phyloP scores from a whole-genome alignment of 2,329 filamentous ascomycete genomes.

The Huntiella bhutanensis region DNA sequence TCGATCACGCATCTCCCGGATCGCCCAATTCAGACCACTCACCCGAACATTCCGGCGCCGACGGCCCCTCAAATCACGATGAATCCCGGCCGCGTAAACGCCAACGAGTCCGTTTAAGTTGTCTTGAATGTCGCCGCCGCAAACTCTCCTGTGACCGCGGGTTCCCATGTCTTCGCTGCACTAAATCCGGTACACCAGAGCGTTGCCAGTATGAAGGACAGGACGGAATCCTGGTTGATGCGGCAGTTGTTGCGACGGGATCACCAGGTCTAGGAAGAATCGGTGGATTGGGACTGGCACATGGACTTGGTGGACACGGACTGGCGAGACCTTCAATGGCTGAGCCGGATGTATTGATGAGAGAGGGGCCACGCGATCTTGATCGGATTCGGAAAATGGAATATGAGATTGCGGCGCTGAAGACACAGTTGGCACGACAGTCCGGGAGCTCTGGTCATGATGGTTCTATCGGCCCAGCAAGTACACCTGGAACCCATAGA shows the following conservation, averaged over 20 bases:
- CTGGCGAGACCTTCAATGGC: constrained; percentile 20
- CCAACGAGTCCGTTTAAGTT: constrained; percentile 39
- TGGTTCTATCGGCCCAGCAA: neutral
- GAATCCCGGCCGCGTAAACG: constrained; percentile 30
- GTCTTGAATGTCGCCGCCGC: constrained; percentile 39
- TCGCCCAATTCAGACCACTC: neutral
- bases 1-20: too few species aligned
- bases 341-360: constrained; percentile 18
- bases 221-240: constrained; percentile 30
- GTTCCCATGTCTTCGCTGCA: constrained; percentile 41
- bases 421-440: constrained; percentile 29
- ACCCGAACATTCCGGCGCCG: neutral
- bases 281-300: constrained; percentile 14
- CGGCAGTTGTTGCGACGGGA: constrained; percentile 19
- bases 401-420: constrained; percentile 38
- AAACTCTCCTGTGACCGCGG: constrained; percentile 44
- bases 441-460: constrained; percentile 17
- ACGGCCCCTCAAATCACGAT: constrained; percentile 7
- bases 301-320: neutral
- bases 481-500: constrained; percentile 21
- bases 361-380: constrained; percentile 25
- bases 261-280: constrained; percentile 25
- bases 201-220: constrained; percentile 41
- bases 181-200: constrained; percentile 42
- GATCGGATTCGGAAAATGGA: constrained; percentile 41